Base-by-base conservation (phyloP, 2,329 filamentous ascomycete genomes). In the Botrytis byssoidea region DNA sequence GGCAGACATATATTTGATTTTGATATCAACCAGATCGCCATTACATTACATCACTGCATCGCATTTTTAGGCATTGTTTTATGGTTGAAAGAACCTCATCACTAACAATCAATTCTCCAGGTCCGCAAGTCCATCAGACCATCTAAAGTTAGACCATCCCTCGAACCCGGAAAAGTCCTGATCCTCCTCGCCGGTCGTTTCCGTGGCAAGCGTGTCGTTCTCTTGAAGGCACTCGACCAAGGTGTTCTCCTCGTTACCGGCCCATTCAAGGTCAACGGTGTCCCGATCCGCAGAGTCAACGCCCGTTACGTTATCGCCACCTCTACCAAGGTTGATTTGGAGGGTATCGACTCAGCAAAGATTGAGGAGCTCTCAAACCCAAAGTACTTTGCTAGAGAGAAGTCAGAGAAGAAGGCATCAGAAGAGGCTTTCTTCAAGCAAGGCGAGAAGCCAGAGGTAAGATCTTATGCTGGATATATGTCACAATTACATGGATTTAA, bases 391-490 rank as follows among this genome's bases (percentile, higher is more conserved):
- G 92, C 93, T 83, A 92, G 92, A 84, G 96, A 98, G 86, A 97
- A 97, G 91, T 84, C 88, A 82, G 91, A 94, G 87, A 94, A 97
- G 89, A 97, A 98, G 93, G 92, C 93, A 82, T 91, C 92, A 82
- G 95, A 99, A 90, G 95, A 98, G 85, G 93, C 95, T 85, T 99
- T 99, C 91, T 98, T 98, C 92, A 95, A 96, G 91, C 94, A 98
- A 90, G 90, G 95, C 86, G 95, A 98, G 92, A 97, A 97, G 91
- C 89, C 93, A 84, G 90, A 97, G 94, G 94, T 97, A 90, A 80
- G 93, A 40, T 51, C 82, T 71, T 32, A 35, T 42, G 57, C 35
- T 63, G 44, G 57, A 20, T 12, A 29, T 35, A 40, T 42, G 9
- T 29, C 48, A 70, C 12, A 32, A n/a, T 32, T n/a, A 29, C 29